A percentile compares a stretch with the other conserved stretches of the same genome.
Conservation (phyloP, 2,329 filamentous ascomycete species). For the Beauveria asiatica region DNA sequence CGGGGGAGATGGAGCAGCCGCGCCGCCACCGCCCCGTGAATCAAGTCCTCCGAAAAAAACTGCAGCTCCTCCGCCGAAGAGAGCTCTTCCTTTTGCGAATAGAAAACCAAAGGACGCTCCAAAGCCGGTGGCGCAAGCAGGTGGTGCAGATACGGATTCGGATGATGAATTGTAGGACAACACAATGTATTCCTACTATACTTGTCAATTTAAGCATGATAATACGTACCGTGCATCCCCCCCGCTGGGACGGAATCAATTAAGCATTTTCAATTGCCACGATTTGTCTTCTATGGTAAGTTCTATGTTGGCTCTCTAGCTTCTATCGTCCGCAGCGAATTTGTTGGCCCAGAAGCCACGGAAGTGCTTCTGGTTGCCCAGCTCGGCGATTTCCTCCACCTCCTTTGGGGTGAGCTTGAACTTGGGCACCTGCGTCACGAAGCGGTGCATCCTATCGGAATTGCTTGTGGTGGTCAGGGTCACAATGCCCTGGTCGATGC, state of each 20-base stretch:
- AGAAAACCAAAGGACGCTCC: slow-evolving; percentile 24
- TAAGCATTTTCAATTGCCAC: too few relatives aligned
- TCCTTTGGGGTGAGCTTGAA: slow-evolving; percentile 55
- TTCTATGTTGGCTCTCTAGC: slow-evolving; percentile 14
- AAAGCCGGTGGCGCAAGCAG: slow-evolving; percentile 17
- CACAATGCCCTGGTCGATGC: slow-evolving; percentile 50
- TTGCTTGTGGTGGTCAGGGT: slow-evolving; percentile 52
- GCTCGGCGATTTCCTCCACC: slow-evolving; percentile 44
- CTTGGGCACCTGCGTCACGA: slow-evolving; percentile 37
- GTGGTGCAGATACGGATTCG: slow-evolving; percentile 38
- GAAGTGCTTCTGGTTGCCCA: slow-evolving; percentile 52
- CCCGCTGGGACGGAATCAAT: background rate
- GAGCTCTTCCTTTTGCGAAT: slow-evolving; percentile 37
- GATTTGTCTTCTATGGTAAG: too few relatives aligned
- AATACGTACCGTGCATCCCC: too few relatives aligned
- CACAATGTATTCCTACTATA: background rate
- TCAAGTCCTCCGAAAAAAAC: slow-evolving; percentile 14
- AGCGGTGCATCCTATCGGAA: slow-evolving; percentile 48
- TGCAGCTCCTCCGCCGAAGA: slow-evolving; percentile 26
- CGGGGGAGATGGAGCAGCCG: background rate
- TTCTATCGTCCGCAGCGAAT: slow-evolving; percentile 43
- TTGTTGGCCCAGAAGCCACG: slow-evolving; percentile 49
- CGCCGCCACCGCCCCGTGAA: background rate
- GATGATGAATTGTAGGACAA: slow-evolving; percentile 42
- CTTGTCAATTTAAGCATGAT: background rate